Evolutionary conservation across 2,329 filamentous ascomycete species (phyloP), one percentile per base, ranked within the genome.

Genomic region (Balansia obtecta): DNA sequence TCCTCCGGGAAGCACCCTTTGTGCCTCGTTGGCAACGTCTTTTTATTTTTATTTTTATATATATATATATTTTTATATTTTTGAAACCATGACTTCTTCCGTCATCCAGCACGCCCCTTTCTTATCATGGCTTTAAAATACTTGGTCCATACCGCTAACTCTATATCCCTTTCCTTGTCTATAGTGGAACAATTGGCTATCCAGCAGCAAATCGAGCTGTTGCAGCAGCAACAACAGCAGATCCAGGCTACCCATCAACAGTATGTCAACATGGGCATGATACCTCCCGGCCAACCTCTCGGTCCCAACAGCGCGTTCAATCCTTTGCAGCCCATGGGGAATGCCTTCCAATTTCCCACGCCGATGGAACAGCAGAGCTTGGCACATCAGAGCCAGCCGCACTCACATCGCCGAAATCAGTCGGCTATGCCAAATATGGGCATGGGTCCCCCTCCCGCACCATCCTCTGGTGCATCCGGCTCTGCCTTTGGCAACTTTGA

Each of bases 171-270:
- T 50, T 52, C 54, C 52, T 51, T 50, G 55, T 20, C 20, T 46
- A 61, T 43, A 95, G 90, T 96, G 87, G 91, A 96, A 75, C 90
- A 96, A 79, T 81, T 95, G 65, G 88, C 88, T 65, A 90, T 97
- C 66, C 90, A 95, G 73, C 91, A 96, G 74, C 91, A 97, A 72
- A 96, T 97, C 64, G 91, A 97, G 71, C 79, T 94, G 65, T 78
- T 97, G 63, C 91, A 97, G 73, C 89, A 95, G 68, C 93, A 97
- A 68, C 93, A 97, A 68, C 90, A 97, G 69, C 90, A 96, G 67
- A 94, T 97, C 64, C 88, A 94, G 71, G 88, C 88, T 60, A 93
- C 88, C 56, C 89, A 96, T 64, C 90, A 96, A 71, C 91, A 97
- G 71, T 96, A 95, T 74, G 85, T 95, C 62, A 95, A 93, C 68